Evolutionary conservation across 2,329 filamentous ascomycete species (phyloP).

Genomic region (Bertia moriformis): DNA sequence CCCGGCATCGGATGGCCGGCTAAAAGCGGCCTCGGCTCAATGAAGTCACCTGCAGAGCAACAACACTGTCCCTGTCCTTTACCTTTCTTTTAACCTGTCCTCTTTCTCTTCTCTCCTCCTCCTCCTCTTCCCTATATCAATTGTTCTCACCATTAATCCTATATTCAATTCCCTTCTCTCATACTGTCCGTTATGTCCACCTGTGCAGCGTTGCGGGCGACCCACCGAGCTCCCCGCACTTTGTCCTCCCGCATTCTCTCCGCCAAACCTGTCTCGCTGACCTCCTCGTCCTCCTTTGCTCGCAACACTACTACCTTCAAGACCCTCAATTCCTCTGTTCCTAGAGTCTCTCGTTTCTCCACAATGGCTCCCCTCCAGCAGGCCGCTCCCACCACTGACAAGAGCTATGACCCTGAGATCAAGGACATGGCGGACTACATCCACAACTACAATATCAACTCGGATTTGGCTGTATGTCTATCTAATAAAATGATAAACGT

Average conservation of each 20-base stretch:
- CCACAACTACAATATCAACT: constrained; percentile 79
- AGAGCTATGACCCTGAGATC: constrained; percentile 80
- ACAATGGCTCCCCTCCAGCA: neutral
- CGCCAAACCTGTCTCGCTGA: neutral
- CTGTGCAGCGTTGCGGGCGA: neutral
- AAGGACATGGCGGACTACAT: constrained; percentile 90
- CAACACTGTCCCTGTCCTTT: too few species aligned
- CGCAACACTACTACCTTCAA: neutral
- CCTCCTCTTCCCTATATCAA: neutral
- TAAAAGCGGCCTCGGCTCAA: neutral
- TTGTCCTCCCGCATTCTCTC: neutral
- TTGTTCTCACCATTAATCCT: neutral
- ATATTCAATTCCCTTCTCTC: neutral
- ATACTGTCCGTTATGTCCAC: neutral
- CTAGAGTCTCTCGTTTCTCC: neutral
- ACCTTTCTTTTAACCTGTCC: neutral
- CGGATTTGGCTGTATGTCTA: constrained; percentile 81
- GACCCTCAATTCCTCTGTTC: neutral
- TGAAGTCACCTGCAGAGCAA: too few species aligned
- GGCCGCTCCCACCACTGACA: constrained; percentile 28
- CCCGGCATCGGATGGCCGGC: neutral
- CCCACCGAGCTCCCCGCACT: constrained; percentile 1
- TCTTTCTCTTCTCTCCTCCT: neutral
- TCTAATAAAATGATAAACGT: neutral
- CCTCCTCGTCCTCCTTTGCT: neutral